Evolutionary conservation across 1,284 basidiomycete genomes (phyloP), one percentile per base, ranked within the genome.

Genomic region (Coriolopsis trogii): DNA sequence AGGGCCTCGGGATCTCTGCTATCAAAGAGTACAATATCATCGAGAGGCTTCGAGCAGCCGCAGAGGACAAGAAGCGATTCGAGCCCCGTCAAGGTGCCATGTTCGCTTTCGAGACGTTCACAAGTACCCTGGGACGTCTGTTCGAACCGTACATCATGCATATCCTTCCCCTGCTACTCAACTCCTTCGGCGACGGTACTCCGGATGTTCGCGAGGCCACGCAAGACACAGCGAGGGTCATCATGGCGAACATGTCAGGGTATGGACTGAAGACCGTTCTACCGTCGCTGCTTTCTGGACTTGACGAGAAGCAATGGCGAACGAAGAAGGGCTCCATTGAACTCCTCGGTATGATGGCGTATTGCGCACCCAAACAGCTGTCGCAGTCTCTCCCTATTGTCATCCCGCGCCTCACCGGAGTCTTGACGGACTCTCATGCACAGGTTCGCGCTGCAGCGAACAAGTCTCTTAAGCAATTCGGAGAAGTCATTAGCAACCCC

Each of bases 301-400:
- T 99, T 41, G 95, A 98, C 61, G 97, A 99, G 70, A 98, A 98
- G 70, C 97, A 99, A 69, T 99, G 97, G 97, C 82, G 96, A 24
- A 94, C 95, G 2, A 99, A 99, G 78, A 98, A 98, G 75, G 97
- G 82, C 1, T 96, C 95, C 3, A 98, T 99, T 59, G 97, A 99
- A 69, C 74, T 99, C n/a, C 78, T 99, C 49, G 97, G 97, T 30
- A 91, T 95, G 76, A 99, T 99, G 95, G 97, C 97, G 0, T 99
- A 96, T 72, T 97, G 96, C 72, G 95, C 97, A 6, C 97, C 96
- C 2, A 85, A 87, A 43, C 97, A 99, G 70, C 82, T 99, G 12
- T 98, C 97, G 0, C 79, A 95, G 21, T 98, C 96, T 3, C 79
- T 99, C 6, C 97, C 97, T 1, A 93, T 97, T 40, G 93, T 99